phyloP scores from a whole-genome alignment of 768 basidiomycete genomes.

The Punctularia strigosozonata region DNA sequence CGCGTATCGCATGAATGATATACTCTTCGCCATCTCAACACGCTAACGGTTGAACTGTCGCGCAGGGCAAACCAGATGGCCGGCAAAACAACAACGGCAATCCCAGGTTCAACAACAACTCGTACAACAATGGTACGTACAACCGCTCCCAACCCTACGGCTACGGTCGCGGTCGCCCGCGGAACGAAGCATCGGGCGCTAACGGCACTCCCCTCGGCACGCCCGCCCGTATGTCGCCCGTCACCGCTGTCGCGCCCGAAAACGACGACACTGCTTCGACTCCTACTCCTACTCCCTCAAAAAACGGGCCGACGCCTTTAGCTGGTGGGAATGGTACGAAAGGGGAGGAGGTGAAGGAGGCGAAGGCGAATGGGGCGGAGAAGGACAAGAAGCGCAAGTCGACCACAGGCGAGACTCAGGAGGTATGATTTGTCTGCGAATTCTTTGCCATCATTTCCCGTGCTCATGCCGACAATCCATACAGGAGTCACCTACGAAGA shows the following conservation, averaged over 20 bases:
- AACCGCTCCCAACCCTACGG: too few species aligned
- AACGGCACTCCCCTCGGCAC: conserved; percentile 66
- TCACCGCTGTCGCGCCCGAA: conserved; percentile 15
- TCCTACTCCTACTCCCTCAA: conserved; percentile 7
- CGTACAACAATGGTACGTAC: too few species aligned
- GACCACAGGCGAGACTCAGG: neutral
- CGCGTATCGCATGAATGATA: too few species aligned
- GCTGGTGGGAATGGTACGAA: conserved; percentile 16
- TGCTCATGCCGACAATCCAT: neutral
- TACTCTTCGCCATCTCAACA: too few species aligned
- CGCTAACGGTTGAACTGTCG: too few species aligned
- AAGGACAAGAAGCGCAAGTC: conserved; percentile 10
- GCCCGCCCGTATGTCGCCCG: conserved; percentile 37
- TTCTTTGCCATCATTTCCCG: neutral
- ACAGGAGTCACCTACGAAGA: neutral
- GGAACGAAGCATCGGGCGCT: conserved; percentile 38
- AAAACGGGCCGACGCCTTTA: conserved; percentile 6
- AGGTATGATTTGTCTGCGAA: neutral
- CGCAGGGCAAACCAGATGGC: too few species aligned
- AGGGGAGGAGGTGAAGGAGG: conserved; percentile 1
- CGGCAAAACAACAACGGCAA: too few species aligned
- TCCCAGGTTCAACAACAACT: too few species aligned
- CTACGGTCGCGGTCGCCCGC: too few species aligned
- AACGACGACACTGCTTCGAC: conserved; percentile 1
- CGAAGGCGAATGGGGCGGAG: neutral